Percentiles rank a stretch among this genome's conserved stretches.
phyloP scores from a whole-genome alignment of 1,284 basidiomycete species.

The Pseudozyma sp. region DNA sequence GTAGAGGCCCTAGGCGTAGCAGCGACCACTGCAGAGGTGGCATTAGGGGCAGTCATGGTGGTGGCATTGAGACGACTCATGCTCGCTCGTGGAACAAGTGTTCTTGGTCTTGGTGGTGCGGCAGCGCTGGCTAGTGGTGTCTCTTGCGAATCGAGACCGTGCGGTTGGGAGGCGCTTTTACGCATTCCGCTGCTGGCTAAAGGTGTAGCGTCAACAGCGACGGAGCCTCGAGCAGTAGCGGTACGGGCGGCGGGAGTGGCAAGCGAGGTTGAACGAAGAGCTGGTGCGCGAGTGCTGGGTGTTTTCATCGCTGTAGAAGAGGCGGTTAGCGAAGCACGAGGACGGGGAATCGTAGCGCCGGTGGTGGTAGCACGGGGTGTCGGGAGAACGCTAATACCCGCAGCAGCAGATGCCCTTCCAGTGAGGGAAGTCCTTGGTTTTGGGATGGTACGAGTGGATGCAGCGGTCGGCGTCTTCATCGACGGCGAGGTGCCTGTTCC shows the following conservation, averaged over 20 bases:
- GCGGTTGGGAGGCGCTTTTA: constrained; percentile 42
- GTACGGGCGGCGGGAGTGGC: constrained; percentile 20
- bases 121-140: constrained; percentile 3
- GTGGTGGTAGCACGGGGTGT: constrained; percentile 22
- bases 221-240: constrained; percentile 7
- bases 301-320: background rate
- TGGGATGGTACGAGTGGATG: constrained; percentile 15
- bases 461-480: constrained; percentile 25
- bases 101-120: constrained; percentile 10
- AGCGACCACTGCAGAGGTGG: constrained; percentile 5
- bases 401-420: constrained; percentile 1
- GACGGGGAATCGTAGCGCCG: constrained; percentile 15
- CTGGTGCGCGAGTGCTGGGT: constrained; percentile 8
- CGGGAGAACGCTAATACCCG: background rate
- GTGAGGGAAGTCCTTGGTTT: constrained; percentile 28
- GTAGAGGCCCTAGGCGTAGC: background rate
- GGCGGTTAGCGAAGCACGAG: constrained; percentile 26
- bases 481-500: constrained; percentile 12
- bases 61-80: constrained; percentile 23
- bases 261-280: constrained; percentile 26
- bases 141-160: constrained; percentile 15
- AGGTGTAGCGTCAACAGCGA: constrained; percentile 15
- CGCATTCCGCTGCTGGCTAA: constrained; percentile 12
- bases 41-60: background rate
- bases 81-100: constrained; percentile 32